These are phyloP conservation scores for Coffea humblotiana DNA, from an alignment of 305 asterid species.

Conservation along the genomic window DNA sequence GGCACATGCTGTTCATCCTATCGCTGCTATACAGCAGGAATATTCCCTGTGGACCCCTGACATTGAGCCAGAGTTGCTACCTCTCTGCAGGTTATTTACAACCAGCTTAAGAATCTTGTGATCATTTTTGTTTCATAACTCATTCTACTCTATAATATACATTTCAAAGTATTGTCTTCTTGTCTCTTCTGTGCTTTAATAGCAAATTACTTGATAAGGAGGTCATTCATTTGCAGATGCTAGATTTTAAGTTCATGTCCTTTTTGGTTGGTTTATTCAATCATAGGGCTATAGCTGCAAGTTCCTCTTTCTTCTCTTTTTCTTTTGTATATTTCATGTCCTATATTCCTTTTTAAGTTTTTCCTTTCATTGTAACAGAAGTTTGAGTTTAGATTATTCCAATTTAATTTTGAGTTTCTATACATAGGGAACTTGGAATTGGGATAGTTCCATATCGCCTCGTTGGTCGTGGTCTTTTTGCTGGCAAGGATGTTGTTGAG, in stretches of 20 bases:
- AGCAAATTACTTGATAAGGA: not conserved
- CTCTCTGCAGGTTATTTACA: constrained; percentile 49
- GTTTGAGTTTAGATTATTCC: not conserved
- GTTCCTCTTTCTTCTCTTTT: not conserved
- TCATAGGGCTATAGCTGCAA: not conserved
- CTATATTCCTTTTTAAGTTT: not conserved
- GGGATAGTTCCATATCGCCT: constrained; percentile 64
- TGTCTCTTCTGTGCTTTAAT: not conserved
- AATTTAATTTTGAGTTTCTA: not conserved
- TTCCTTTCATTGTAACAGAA: not conserved
- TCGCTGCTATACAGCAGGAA: constrained; percentile 61
- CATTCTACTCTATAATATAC: not conserved
- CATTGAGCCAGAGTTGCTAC: constrained; percentile 55
- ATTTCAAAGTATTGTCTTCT: not conserved
- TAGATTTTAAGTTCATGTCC: not conserved
- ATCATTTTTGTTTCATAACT: not conserved
- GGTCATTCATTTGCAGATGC: not conserved
- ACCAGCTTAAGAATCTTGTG: not conserved
- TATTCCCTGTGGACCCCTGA: constrained; percentile 67
- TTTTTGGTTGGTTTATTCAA: not conserved
- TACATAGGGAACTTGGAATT: constrained; percentile 60
- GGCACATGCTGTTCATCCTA: constrained; percentile 70
- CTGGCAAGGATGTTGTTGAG: constrained; percentile 52
- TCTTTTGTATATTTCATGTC: not conserved
- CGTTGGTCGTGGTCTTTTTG: constrained; percentile 57